Percentiles rank a stretch among this genome's conserved stretches.
phyloP scores from a whole-genome alignment of 2,329 filamentous ascomycete species.

The Samsoniella hepiali region DNA sequence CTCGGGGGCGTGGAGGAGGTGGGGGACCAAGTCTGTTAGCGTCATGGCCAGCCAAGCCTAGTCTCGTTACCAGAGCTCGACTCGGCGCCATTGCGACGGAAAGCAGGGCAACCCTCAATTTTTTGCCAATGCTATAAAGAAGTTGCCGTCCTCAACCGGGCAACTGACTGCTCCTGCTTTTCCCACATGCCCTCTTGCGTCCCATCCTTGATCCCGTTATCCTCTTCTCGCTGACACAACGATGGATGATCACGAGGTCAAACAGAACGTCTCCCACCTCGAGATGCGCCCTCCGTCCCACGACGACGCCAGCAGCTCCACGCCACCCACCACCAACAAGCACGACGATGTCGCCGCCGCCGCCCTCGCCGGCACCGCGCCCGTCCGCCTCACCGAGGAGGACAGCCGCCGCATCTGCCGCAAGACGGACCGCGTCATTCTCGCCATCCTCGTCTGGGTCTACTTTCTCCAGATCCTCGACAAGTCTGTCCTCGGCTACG shows the following conservation, averaged over 20 bases:
- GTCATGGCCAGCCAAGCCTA: neutral
- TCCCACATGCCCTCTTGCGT: neutral
- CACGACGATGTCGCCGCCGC: constrained; percentile 13
- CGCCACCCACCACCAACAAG: neutral
- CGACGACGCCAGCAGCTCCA: constrained; percentile 9
- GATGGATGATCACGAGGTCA: constrained; percentile 13
- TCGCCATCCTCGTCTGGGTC: constrained; percentile 54
- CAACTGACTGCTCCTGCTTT: neutral
- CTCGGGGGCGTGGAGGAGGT: neutral
- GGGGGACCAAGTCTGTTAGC: neutral
- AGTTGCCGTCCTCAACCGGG: neutral
- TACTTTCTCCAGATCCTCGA: constrained; percentile 59
- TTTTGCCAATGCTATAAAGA: neutral
- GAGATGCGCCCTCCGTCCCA: constrained; percentile 8
- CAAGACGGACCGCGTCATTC: constrained; percentile 60
- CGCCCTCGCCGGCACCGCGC: neutral
- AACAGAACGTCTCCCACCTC: constrained; percentile 19
- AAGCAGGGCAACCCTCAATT: neutral
- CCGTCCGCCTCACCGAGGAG: constrained; percentile 36
- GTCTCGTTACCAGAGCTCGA: neutral
- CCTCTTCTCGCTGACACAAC: neutral
- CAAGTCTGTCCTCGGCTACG: constrained; percentile 56
- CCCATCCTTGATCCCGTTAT: neutral
- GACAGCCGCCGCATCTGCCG: constrained; percentile 45
- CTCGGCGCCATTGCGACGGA: neutral